Evolutionary conservation across 306 rosid species (phyloP).

Genomic region (Glycyrrhiza uralensis): DNA sequence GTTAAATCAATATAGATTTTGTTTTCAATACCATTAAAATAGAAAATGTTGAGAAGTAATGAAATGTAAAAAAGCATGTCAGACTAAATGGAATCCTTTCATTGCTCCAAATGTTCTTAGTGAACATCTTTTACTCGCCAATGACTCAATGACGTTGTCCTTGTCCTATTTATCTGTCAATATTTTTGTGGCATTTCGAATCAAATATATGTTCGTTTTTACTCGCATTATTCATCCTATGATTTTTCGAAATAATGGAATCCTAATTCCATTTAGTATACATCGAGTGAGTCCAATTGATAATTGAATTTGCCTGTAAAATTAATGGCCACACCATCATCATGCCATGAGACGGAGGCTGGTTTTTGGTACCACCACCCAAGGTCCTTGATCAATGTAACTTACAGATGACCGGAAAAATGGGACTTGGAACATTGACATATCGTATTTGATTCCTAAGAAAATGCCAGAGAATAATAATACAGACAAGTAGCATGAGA

Average conservation of each 20-base stretch:
- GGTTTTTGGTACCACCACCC: too few relatives aligned
- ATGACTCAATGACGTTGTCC: not conserved
- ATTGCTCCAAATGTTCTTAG: not conserved
- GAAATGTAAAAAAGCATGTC: conserved; percentile 40
- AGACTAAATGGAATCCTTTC: conserved; percentile 8
- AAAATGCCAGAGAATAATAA: not conserved
- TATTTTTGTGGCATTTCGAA: not conserved
- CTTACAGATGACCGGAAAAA: not conserved
- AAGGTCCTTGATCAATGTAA: not conserved
- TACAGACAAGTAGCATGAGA: not conserved
- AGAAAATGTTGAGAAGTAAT: conserved; percentile 24
- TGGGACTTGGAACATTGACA: not conserved
- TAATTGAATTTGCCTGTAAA: not conserved
- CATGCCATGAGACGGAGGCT: not conserved
- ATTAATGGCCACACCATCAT: not conserved
- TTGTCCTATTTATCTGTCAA: not conserved
- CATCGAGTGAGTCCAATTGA: not conserved
- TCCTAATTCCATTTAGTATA: not conserved
- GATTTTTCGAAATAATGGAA: not conserved
- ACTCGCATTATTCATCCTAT: not conserved
- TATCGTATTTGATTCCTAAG: not conserved
- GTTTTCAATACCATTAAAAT: conserved; percentile 20
- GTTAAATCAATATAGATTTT: conserved; percentile 30
- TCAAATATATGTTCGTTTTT: not conserved
- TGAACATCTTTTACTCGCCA: not conserved